Evolutionary conservation across 1,139 yeast species (phyloP).

Genomic region (Pichia sp.): DNA sequence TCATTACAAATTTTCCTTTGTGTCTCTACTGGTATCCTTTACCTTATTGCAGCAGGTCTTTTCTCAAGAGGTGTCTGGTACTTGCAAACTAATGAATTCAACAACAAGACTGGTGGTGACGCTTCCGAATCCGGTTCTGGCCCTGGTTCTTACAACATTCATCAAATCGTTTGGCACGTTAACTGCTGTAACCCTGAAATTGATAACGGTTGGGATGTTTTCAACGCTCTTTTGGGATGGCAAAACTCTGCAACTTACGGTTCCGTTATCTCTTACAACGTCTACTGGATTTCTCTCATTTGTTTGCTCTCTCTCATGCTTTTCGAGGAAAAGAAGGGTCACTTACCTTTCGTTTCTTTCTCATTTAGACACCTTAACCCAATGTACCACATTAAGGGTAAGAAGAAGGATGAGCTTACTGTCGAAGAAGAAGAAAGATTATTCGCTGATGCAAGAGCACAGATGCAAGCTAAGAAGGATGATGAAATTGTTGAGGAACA

Average conservation of each 20-base stretch:
- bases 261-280: slow-evolving; percentile 73
- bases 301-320: slow-evolving; percentile 49
- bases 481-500: too few species aligned
- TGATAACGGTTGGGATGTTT: slow-evolving; percentile 91
- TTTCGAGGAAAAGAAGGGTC: slow-evolving; percentile 63
- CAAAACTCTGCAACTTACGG: slow-evolving; percentile 89
- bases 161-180: slow-evolving; percentile 80
- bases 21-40: slow-evolving; percentile 72
- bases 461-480: too few species aligned
- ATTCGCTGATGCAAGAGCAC: slow-evolving; percentile 37
- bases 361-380: slow-evolving; percentile 58
- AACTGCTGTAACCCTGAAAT: slow-evolving; percentile 89
- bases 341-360: slow-evolving; percentile 49
- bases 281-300: slow-evolving; percentile 71
- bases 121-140: slow-evolving; percentile 87
- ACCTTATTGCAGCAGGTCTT: slow-evolving; percentile 81
- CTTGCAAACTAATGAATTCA: slow-evolving; percentile 61
- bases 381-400: slow-evolving; percentile 61
- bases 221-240: slow-evolving; percentile 85
- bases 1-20: slow-evolving; percentile 77
- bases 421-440: slow-evolving; percentile 46
- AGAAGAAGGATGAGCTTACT: slow-evolving; percentile 54
- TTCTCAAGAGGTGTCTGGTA: slow-evolving; percentile 89
- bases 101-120: slow-evolving; percentile 71
- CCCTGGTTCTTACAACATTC: slow-evolving; percentile 82